phyloP scores from a whole-genome alignment of 129 eudicot genomes.

The sunflower (Helianthus annuus) region DNA sequence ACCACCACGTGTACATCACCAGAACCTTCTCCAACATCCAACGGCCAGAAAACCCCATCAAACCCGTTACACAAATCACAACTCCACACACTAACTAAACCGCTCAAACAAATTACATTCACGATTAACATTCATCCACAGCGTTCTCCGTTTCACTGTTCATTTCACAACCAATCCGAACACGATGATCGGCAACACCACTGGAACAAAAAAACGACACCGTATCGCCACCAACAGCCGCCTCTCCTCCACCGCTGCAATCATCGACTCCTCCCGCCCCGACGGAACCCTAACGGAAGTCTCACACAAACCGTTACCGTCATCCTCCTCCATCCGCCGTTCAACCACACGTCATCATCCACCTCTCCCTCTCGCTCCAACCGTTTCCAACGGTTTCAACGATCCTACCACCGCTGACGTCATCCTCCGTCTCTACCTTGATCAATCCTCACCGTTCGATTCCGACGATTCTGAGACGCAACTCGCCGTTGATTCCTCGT shows the following conservation, averaged over 20 bases:
- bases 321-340: conserved; percentile 38
- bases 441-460: conserved; percentile 40
- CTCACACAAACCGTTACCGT: conserved; percentile 39
- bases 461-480: conserved; percentile 41
- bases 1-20: conserved; percentile 1
- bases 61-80: not conserved
- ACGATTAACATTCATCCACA: not conserved
- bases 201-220: conserved; percentile 51
- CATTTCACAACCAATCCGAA: not conserved
- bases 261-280: conserved; percentile 28
- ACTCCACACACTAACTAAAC: conserved; percentile 16
- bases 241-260: conserved; percentile 40
- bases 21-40: not conserved
- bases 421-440: conserved; percentile 63
- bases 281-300: conserved; percentile 45
- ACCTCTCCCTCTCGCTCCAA: conserved; percentile 12
- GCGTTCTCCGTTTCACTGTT: conserved; percentile 12
- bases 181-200: conserved; percentile 34
- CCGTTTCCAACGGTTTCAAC: conserved; percentile 52
- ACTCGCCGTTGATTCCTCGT: conserved; percentile 31
- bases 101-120: conserved; percentile 6
- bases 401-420: conserved; percentile 80
- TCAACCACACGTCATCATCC: conserved; percentile 34
- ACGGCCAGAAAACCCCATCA: not conserved
- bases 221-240: conserved; percentile 52